Percentiles rank a stretch among this genome's conserved stretches.
phyloP scores from a whole-genome alignment of 2,329 filamentous ascomycete species.

The Lasiodiplodia hormozganensis region DNA sequence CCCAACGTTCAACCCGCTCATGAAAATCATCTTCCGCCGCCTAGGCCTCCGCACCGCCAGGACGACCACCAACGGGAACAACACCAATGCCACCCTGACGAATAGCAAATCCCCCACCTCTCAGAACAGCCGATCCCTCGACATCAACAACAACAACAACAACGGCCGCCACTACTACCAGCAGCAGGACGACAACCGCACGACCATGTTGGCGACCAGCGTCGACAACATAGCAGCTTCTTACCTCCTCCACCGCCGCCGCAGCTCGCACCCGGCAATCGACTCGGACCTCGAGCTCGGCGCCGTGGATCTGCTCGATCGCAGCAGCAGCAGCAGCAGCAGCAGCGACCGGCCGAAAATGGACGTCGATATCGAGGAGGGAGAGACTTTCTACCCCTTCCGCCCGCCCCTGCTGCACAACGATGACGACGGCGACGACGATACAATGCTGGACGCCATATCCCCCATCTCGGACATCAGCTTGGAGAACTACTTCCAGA shows the following conservation, averaged over 20 bases:
- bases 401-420: neutral
- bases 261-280: too few species aligned
- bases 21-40: neutral
- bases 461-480: neutral
- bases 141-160: too few species aligned
- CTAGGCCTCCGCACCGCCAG: neutral
- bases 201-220: too few species aligned
- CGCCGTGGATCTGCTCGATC: too few species aligned
- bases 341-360: neutral
- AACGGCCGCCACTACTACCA: neutral
- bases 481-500: neutral
- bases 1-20: constrained; percentile 14
- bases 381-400: neutral
- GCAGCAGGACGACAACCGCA: too few species aligned
- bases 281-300: too few species aligned
- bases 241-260: too few species aligned
- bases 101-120: neutral
- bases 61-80: neutral
- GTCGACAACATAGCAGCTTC: too few species aligned
- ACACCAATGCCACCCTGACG: neutral
- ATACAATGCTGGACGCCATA: neutral
- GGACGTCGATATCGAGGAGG: neutral
- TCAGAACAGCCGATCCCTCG: too few species aligned
- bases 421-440: neutral
- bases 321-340: neutral